These are phyloP conservation scores for Blechomonas ayalai DNA, from an alignment of 208 protist species.

Conservation along the genomic window DNA sequence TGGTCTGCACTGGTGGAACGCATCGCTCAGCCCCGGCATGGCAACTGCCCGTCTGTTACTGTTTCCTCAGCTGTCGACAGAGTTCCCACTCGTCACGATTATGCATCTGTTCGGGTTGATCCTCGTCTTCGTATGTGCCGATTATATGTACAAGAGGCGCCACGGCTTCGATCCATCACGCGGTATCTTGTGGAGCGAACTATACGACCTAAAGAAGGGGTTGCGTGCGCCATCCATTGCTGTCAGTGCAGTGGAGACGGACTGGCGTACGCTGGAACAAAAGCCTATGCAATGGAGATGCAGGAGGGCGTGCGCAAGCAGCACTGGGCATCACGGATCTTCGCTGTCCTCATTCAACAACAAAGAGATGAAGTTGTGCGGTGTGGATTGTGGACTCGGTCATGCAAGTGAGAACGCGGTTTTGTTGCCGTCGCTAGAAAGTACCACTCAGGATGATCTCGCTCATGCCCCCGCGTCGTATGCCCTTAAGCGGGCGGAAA, in stretches of 20 bases:
- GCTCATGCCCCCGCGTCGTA: slow-evolving; percentile 20
- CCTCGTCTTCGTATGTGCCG: slow-evolving; percentile 29
- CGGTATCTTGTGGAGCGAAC: slow-evolving; percentile 59
- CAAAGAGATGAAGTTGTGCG: not conserved
- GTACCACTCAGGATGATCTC: not conserved
- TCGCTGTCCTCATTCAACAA: not conserved
- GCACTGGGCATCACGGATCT: not conserved
- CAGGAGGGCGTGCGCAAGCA: not conserved
- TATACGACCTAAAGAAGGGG: slow-evolving; percentile 31
- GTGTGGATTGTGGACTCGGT: no score
- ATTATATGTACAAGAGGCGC: slow-evolving; percentile 67
- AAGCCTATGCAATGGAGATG: no score
- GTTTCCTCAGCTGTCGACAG: no score
- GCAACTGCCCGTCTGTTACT: no score
- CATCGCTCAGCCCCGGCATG: not conserved
- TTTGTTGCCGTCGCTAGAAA: not conserved
- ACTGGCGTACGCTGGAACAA: slow-evolving; percentile 14
- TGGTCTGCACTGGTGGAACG: slow-evolving; percentile 1
- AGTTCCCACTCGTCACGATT: not conserved
- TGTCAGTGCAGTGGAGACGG: not conserved
- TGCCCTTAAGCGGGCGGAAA: slow-evolving; percentile 8
- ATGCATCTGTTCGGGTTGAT: slow-evolving; percentile 1
- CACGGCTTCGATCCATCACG: slow-evolving; percentile 53
- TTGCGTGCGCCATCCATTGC: not conserved
- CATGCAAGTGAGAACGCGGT: not conserved